phyloP scores from a whole-genome alignment of 2,329 filamentous ascomycete species.

The Rhynchosporium agropyri region DNA sequence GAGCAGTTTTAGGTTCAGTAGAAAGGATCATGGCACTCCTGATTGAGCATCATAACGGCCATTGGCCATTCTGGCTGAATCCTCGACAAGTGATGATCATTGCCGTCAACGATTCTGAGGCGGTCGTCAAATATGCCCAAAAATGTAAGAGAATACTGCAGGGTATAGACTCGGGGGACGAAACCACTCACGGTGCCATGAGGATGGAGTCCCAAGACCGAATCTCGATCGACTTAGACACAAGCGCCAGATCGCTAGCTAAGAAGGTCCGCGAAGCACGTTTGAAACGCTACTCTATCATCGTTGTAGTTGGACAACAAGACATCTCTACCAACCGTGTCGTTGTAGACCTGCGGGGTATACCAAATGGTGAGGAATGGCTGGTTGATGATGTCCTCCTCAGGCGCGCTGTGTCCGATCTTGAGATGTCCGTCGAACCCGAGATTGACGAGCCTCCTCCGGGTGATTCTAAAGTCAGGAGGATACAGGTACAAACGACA shows the following conservation, averaged over 20 bases:
- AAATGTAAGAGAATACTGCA: conserved; percentile 26
- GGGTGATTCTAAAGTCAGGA: background rate
- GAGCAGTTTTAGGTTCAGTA: conserved; percentile 81
- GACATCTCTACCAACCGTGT: conserved; percentile 64
- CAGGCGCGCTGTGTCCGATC: conserved; percentile 1
- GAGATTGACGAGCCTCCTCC: no score
- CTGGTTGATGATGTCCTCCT: background rate
- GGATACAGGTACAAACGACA: background rate
- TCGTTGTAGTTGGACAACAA: conserved; percentile 71
- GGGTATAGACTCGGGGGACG: background rate
- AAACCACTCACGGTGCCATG: conserved; percentile 37
- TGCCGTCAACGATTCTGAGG: conserved; percentile 63
- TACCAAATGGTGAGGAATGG: conserved; percentile 35
- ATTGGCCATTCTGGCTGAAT: conserved; percentile 88
- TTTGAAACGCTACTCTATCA: conserved; percentile 69
- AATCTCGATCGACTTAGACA: conserved; percentile 71
- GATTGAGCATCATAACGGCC: conserved; percentile 79
- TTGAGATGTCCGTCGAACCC: background rate
- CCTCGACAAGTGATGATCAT: conserved; percentile 76
- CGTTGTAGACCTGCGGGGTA: conserved; percentile 48
- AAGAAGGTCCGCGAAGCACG: conserved; percentile 76
- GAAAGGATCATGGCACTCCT: conserved; percentile 84
- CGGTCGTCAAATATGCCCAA: conserved; percentile 37
- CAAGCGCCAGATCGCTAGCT: conserved; percentile 60
- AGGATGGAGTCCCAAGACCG: conserved; percentile 10